Evolutionary conservation across 1,139 yeast species (phyloP).

Genomic region (Trichomonascaceae sp.): DNA sequence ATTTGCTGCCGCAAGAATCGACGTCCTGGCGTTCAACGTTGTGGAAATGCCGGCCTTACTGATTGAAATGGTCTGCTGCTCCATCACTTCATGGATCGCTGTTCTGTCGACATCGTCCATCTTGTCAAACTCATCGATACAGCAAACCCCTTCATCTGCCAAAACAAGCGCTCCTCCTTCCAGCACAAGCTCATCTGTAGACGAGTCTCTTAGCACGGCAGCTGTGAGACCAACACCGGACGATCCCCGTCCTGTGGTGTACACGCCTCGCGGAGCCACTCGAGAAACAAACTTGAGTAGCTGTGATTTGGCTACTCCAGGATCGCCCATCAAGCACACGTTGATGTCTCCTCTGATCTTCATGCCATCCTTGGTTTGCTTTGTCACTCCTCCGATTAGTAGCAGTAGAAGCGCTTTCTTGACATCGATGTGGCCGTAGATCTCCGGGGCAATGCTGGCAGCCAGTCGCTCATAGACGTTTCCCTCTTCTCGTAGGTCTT

Average conservation of each 20-base stretch:
- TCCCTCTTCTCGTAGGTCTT: conserved; percentile 42
- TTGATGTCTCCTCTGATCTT: conserved; percentile 96
- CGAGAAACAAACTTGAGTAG: conserved; percentile 80
- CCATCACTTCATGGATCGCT: conserved; percentile 99
- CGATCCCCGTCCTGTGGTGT: conserved; percentile 97
- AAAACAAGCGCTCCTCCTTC: conserved; percentile 98
- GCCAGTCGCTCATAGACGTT: conserved; percentile 73
- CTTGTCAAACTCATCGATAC: conserved; percentile 97
- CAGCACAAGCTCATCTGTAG: conserved; percentile 93
- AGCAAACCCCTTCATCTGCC: conserved; percentile 96
- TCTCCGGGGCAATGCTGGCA: conserved; percentile 92
- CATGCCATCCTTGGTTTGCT: conserved; percentile 92
- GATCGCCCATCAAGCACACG: conserved; percentile 97
- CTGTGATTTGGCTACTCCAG: conserved; percentile 99
- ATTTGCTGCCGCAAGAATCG: conserved; percentile 95
- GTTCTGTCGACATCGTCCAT: conserved; percentile 97
- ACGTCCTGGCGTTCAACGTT: conserved; percentile 88
- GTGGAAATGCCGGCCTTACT: conserved; percentile 98
- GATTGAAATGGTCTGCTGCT: conserved; percentile 95
- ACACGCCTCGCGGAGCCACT: conserved; percentile 93
- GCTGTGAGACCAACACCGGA: conserved; percentile 99
- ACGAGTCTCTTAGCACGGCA: conserved; percentile 97
- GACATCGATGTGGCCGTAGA: conserved; percentile 86
- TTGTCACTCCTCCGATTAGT: conserved; percentile 91
- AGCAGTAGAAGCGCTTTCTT: conserved; percentile 78